Conservation (phyloP, 768 basidiomycete species). For the Phylloporus sp. region DNA sequence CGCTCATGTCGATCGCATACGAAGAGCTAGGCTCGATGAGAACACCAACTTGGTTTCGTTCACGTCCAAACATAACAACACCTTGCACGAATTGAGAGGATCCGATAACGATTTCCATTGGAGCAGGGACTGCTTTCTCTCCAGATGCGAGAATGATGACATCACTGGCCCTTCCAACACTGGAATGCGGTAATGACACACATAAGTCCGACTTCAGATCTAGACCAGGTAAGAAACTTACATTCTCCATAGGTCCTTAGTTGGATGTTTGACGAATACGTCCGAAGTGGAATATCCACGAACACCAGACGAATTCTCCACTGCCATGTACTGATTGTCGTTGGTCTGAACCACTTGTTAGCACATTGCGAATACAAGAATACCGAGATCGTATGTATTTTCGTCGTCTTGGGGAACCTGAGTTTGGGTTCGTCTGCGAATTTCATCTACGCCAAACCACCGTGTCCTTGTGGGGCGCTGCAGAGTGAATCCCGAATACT, state of each 20-base stretch:
- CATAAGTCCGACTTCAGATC: not conserved
- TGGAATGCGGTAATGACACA: not conserved
- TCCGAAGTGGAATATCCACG: constrained; percentile 43
- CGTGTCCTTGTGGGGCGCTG: constrained; percentile 5
- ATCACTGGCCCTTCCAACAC: constrained; percentile 34
- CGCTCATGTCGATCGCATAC: constrained; percentile 16
- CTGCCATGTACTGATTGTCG: constrained; percentile 7
- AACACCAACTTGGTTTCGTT: constrained; percentile 31
- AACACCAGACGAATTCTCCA: constrained; percentile 37
- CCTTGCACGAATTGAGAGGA: constrained; percentile 21
- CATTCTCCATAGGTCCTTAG: constrained; percentile 38
- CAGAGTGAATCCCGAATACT: constrained; percentile 18
- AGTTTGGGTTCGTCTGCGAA: constrained; percentile 19
- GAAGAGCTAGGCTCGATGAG: constrained; percentile 26
- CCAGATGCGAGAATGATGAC: constrained; percentile 29
- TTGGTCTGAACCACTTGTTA: constrained; percentile 4
- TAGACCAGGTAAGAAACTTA: not conserved
- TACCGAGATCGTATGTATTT: constrained; percentile 29
- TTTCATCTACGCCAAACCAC: constrained; percentile 37
- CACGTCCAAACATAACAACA: constrained; percentile 33
- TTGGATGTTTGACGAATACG: constrained; percentile 42
- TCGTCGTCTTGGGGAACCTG: constrained; percentile 32
- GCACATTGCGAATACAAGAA: not conserved
- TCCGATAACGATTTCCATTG: constrained; percentile 27
- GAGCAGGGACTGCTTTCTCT: constrained; percentile 23